These are phyloP conservation scores for Posidonia australis DNA, from an alignment of 106 monocot genomes.

Conservation along the genomic window DNA sequence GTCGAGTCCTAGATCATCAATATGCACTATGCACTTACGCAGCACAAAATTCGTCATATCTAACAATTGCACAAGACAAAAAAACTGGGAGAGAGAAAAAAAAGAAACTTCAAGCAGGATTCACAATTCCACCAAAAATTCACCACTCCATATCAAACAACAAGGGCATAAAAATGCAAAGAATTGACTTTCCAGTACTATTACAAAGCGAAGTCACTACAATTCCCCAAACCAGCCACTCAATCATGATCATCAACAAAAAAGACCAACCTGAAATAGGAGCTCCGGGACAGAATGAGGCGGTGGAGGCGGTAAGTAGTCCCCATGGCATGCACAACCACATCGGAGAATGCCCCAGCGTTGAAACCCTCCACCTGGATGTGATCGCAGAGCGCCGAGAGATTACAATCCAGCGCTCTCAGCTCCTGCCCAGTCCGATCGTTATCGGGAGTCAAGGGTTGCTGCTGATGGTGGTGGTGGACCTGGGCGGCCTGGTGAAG, in stretches of 20 bases:
- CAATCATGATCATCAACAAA: background rate
- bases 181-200: background rate
- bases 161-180: background rate
- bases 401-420: slow-evolving; percentile 65
- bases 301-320: slow-evolving; percentile 81
- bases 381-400: slow-evolving; percentile 81
- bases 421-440: slow-evolving; percentile 47
- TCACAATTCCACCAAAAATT: too few relatives aligned
- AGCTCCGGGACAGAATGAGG: slow-evolving; percentile 85
- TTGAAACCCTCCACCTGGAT: slow-evolving; percentile 85
- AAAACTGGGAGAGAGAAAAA: too few relatives aligned
- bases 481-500: background rate
- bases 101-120: too few relatives aligned
- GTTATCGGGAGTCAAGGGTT: slow-evolving; percentile 20
- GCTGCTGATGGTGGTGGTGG: slow-evolving; percentile 1
- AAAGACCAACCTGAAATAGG: slow-evolving; percentile 70
- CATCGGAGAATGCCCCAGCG: slow-evolving; percentile 71
- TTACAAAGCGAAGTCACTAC: background rate
- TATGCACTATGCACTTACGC: too few relatives aligned
- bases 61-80: too few relatives aligned
- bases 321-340: slow-evolving; percentile 72
- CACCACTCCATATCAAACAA: background rate
- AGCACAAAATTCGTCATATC: too few relatives aligned
- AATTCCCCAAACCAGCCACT: background rate
- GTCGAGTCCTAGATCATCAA: background rate